A percentile compares a stretch with the other conserved stretches of the same genome.
These are phyloP conservation scores for Ogataea pignaliae DNA, from an alignment of 805 yeast species.

Conservation along the genomic window DNA sequence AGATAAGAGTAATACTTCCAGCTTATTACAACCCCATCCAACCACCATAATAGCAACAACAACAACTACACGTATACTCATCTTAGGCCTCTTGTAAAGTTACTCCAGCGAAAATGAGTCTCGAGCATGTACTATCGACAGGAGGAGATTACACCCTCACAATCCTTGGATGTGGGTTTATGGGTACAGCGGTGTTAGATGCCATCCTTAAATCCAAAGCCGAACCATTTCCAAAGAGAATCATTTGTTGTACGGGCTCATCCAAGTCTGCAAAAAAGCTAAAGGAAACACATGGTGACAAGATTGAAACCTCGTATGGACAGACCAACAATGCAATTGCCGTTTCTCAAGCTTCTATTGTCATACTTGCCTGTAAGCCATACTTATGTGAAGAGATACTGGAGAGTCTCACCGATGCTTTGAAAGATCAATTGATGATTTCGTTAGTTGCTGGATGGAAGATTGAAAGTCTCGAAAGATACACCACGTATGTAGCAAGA, in stretches of 20 bases:
- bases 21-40: too few relatives aligned
- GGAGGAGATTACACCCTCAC: constrained; percentile 38
- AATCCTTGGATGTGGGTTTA: constrained; percentile 89
- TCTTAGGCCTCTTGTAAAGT: too few relatives aligned
- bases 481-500: constrained; percentile 63
- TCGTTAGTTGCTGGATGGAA: constrained; percentile 94
- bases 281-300: constrained; percentile 42
- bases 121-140: not conserved
- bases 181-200: constrained; percentile 89
- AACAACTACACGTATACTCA: too few relatives aligned
- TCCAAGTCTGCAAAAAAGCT: constrained; percentile 48
- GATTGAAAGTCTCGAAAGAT: constrained; percentile 54
- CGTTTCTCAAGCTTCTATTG: constrained; percentile 58
- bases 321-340: constrained; percentile 49
- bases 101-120: too few relatives aligned
- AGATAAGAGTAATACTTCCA: too few relatives aligned
- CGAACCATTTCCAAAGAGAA: constrained; percentile 58
- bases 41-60: too few relatives aligned
- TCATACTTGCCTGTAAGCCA: constrained; percentile 88
- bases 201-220: constrained; percentile 59
- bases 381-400: constrained; percentile 61
- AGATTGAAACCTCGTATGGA: constrained; percentile 49
- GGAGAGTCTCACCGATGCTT: constrained; percentile 40
- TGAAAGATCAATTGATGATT: constrained; percentile 44
- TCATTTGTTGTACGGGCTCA: constrained; percentile 73